Evolutionary conservation across 2,329 filamentous ascomycete genomes (phyloP).

Genomic region (Pyrenophora seminiperda): DNA sequence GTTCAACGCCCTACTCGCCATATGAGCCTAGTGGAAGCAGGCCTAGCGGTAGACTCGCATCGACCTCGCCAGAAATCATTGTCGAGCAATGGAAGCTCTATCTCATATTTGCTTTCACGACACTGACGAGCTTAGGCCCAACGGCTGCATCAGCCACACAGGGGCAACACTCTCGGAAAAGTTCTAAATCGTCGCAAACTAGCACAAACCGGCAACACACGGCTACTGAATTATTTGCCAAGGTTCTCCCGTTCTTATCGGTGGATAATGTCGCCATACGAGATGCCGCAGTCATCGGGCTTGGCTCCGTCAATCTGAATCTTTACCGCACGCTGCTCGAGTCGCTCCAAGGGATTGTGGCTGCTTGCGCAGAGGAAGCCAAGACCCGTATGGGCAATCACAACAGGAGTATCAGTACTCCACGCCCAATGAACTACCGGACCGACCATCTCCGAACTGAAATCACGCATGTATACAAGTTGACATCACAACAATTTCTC

Average conservation of each 20-base stretch:
- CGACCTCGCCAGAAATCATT: conserved; percentile 80
- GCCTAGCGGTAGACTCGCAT: conserved; percentile 61
- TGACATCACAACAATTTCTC: conserved; percentile 88
- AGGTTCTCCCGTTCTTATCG: conserved; percentile 84
- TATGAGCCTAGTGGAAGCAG: conserved; percentile 63
- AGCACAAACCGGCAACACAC: conserved; percentile 81
- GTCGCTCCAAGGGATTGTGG: conserved; percentile 84
- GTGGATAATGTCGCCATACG: conserved; percentile 80
- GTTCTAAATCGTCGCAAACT: conserved; percentile 71
- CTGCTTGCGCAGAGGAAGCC: conserved; percentile 85
- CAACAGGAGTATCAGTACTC: conserved; percentile 81
- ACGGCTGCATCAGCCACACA: conserved; percentile 62
- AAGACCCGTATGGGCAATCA: conserved; percentile 76
- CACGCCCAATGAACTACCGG: conserved; percentile 73
- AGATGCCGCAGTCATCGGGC: conserved; percentile 85
- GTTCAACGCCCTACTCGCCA: conserved; percentile 57
- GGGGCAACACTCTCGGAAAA: conserved; percentile 79
- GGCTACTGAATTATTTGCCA: conserved; percentile 86
- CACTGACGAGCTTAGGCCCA: conserved; percentile 77
- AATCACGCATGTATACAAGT: conserved; percentile 93
- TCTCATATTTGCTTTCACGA: conserved; percentile 95
- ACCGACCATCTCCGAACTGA: conserved; percentile 90
- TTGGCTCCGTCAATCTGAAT: conserved; percentile 93
- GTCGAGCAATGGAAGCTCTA: conserved; percentile 99
- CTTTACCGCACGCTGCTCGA: conserved; percentile 91